A percentile compares a stretch with the other conserved stretches of the same genome.
Conservation (phyloP, 2,329 filamentous ascomycete species). For the Colletotrichum cordylinicola region DNA sequence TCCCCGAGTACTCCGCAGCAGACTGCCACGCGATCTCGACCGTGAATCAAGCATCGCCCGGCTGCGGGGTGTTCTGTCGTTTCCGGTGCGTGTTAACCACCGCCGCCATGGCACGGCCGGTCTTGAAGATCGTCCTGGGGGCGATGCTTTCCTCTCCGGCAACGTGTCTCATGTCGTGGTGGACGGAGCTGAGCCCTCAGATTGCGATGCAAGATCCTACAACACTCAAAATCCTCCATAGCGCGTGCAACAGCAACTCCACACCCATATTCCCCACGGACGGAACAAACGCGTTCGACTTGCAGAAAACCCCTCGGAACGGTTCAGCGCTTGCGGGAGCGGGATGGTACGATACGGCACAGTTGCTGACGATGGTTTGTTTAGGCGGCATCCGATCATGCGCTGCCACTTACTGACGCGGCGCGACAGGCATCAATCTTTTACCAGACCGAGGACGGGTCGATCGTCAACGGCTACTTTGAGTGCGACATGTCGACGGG, state of each 20-base stretch:
- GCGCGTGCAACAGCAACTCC: slow-evolving; percentile 34
- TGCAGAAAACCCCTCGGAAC: slow-evolving; percentile 32
- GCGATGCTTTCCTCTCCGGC: slow-evolving; percentile 19
- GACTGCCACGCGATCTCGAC: neutral
- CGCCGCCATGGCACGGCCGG: neutral
- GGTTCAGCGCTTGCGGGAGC: slow-evolving; percentile 38
- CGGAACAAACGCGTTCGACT: slow-evolving; percentile 31
- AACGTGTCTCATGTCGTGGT: slow-evolving; percentile 40
- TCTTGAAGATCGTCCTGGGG: neutral
- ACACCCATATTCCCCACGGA: slow-evolving; percentile 39
- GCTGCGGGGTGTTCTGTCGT: neutral
- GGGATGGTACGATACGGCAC: slow-evolving; percentile 37
- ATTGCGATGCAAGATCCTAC: slow-evolving; percentile 40
- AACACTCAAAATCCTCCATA: slow-evolving; percentile 40
- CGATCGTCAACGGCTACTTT: slow-evolving; percentile 25
- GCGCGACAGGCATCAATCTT: slow-evolving; percentile 11
- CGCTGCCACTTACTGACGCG: neutral
- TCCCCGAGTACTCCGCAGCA: neutral
- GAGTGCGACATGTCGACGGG: slow-evolving; percentile 40
- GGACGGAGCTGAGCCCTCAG: slow-evolving; percentile 35
- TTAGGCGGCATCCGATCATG: slow-evolving; percentile 11
- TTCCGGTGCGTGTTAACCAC: neutral
- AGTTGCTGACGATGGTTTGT: slow-evolving; percentile 33
- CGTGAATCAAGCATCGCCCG: neutral
- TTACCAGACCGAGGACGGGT: slow-evolving; percentile 8